These are phyloP conservation scores for Penicillium paradoxum DNA, from an alignment of 495 filamentous ascomycete species.

Conservation along the genomic window DNA sequence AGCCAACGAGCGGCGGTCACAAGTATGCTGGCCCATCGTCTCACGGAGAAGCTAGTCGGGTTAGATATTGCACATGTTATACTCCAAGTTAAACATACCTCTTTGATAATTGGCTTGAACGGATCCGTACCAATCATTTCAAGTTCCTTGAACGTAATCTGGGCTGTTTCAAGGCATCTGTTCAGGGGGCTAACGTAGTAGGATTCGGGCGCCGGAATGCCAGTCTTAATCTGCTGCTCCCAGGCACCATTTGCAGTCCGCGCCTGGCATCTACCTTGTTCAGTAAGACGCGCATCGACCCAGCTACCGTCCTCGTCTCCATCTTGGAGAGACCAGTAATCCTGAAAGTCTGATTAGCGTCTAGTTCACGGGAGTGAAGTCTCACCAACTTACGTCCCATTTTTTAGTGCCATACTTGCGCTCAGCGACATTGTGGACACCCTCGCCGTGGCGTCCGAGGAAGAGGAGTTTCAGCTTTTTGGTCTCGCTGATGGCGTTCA, in stretches of 20 bases:
- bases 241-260: slow-evolving; percentile 59
- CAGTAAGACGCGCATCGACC: slow-evolving; percentile 69
- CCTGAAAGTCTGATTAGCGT: slow-evolving; percentile 23
- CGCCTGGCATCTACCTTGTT: slow-evolving; percentile 61
- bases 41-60: slow-evolving; percentile 56
- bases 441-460: slow-evolving; percentile 69
- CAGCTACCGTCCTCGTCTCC: slow-evolving; percentile 64
- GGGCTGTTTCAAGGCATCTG: slow-evolving; percentile 64
- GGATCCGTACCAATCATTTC: slow-evolving; percentile 44
- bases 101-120: slow-evolving; percentile 64
- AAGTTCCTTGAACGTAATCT: slow-evolving; percentile 55
- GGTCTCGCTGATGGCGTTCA: slow-evolving; percentile 45
- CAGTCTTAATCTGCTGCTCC: slow-evolving; percentile 46
- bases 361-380: background rate
- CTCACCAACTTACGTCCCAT: slow-evolving; percentile 52
- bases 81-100: slow-evolving; percentile 32
- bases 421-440: slow-evolving; percentile 65
- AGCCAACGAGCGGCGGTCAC: slow-evolving; percentile 63
- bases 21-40: slow-evolving; percentile 71
- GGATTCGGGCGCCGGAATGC: slow-evolving; percentile 58
- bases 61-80: background rate
- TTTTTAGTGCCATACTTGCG: slow-evolving; percentile 57
- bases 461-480: slow-evolving; percentile 63
- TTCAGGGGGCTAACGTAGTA: slow-evolving; percentile 72
- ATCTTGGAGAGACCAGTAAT: slow-evolving; percentile 68